phyloP scores from a whole-genome alignment of 352 stramenopile species.

The Pythium rhizo-oryzae region DNA sequence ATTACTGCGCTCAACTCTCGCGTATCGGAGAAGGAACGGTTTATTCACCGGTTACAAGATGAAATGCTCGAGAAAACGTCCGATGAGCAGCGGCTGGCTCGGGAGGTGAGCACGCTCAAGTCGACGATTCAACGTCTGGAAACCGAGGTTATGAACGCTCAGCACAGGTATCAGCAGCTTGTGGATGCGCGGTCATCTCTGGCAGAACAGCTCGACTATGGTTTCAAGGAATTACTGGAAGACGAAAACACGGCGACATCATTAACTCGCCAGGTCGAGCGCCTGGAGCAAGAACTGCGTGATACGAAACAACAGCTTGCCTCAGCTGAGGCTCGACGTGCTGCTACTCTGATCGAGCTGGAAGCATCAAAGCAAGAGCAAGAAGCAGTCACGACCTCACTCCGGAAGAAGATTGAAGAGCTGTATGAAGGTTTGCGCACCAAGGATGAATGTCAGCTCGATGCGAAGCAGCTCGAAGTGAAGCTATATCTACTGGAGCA shows the following conservation, averaged over 20 bases:
- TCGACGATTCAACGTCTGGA: slow-evolving; percentile 44
- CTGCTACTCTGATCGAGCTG: slow-evolving; percentile 38
- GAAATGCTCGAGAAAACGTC: slow-evolving; percentile 40
- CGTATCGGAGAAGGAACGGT: slow-evolving; percentile 50
- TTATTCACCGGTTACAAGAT: slow-evolving; percentile 46
- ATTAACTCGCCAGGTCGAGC: slow-evolving; percentile 45
- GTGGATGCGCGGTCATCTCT: slow-evolving; percentile 50
- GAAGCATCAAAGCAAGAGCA: slow-evolving; percentile 34
- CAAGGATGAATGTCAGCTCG: slow-evolving; percentile 38
- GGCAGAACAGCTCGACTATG: slow-evolving; percentile 61
- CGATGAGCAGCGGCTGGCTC: slow-evolving; percentile 42
- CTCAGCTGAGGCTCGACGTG: slow-evolving; percentile 34
- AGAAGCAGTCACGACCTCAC: slow-evolving; percentile 25
- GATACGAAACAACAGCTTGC: slow-evolving; percentile 42
- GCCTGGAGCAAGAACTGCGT: slow-evolving; percentile 45
- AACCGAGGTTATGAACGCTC: slow-evolving; percentile 40
- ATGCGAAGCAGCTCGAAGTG: slow-evolving; percentile 15
- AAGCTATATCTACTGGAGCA: slow-evolving; percentile 24
- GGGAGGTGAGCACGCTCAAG: slow-evolving; percentile 45
- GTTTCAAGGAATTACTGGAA: slow-evolving; percentile 70
- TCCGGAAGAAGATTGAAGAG: slow-evolving; percentile 61
- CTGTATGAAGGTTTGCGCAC: slow-evolving; percentile 52
- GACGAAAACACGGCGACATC: slow-evolving; percentile 60
- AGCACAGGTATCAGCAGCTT: slow-evolving; percentile 59
- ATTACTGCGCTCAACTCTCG: slow-evolving; percentile 38